Evolutionary conservation across 2,329 filamentous ascomycete genomes (phyloP), one percentile per base, ranked within the genome.

Genomic region (Chaetomium olivaceum): DNA sequence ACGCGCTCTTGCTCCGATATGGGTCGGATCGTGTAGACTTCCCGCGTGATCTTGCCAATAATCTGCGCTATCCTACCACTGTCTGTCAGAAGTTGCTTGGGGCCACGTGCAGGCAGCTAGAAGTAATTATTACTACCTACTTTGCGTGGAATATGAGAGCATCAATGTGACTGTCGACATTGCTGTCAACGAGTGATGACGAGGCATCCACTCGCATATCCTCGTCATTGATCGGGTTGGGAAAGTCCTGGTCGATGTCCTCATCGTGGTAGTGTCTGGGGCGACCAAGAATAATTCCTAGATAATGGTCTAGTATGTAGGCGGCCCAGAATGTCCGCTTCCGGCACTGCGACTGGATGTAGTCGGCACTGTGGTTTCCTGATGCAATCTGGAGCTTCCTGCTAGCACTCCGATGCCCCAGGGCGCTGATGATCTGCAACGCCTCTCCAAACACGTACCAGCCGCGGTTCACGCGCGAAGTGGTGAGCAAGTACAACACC

Each of bases 361-460:
- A 58, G 23, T 58, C 56, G 14, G 12, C 14, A 3, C 4, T 12
- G 8, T 29, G 23, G 3, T 29, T 19, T n/a, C 36, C 36, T 14
- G 36, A 19, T 14, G 36, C 36, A 23, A 46, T 21, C 21, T 39
- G 36, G 9, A 43, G 56, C 21, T 58, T 58, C 23, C 56, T 58
- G 14, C 39, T 39, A 2, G 23, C n/a, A 3, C 36, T 4, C 7
- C 56, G 36, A 29, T 55, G 52, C 9, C 56, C 56, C 16, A 58
- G 36, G 36, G 56, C 56, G 33, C 33, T 29, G 36, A 58, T 29
- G 23, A 58, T 46, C 23, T 58, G 36, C 33, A 46, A 7, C 12
- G 36, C 36, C 36, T 46, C 33, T n/a, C 56, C 56, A 58, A 58
- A 58, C 12, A 58, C 56, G 19, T 58, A 48, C 56, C 56, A 58